phyloP scores from a whole-genome alignment of 495 filamentous ascomycete genomes.

The Rhypophila decipiens region DNA sequence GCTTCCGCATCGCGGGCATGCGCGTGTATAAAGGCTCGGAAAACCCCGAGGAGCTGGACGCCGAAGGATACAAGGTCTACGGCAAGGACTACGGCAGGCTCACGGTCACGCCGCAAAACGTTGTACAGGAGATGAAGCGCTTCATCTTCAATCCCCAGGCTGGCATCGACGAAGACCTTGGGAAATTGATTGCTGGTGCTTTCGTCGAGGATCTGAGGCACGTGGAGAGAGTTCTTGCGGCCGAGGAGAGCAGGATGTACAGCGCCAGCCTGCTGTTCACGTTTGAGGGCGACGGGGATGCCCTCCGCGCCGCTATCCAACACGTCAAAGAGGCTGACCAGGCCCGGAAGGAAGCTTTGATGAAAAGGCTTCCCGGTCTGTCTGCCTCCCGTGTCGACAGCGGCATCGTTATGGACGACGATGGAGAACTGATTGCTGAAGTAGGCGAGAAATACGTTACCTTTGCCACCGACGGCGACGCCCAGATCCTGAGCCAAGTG shows the following conservation, averaged over 20 bases:
- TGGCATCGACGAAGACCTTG: slow-evolving; percentile 48
- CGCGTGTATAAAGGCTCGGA: slow-evolving; percentile 70
- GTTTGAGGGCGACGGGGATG: slow-evolving; percentile 79
- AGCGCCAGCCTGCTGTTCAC: slow-evolving; percentile 83
- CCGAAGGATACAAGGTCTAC: slow-evolving; percentile 61
- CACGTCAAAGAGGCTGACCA: neutral
- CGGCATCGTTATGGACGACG: slow-evolving; percentile 37
- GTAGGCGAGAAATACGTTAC: neutral
- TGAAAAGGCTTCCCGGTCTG: slow-evolving; percentile 9
- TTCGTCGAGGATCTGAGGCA: slow-evolving; percentile 62
- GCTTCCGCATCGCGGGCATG: slow-evolving; percentile 92
- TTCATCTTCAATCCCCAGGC: slow-evolving; percentile 64
- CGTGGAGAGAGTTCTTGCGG: slow-evolving; percentile 59
- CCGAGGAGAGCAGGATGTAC: slow-evolving; percentile 87
- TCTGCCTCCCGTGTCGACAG: slow-evolving; percentile 34
- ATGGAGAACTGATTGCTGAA: slow-evolving; percentile 21
- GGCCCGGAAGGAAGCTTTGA: slow-evolving; percentile 20
- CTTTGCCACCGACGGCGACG: neutral
- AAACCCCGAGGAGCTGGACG: slow-evolving; percentile 38
- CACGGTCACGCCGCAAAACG: slow-evolving; percentile 60
- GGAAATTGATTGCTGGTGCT: slow-evolving; percentile 51
- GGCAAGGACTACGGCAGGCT: slow-evolving; percentile 81
- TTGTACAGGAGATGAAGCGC: slow-evolving; percentile 66
- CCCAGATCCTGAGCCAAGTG: too few relatives aligned
- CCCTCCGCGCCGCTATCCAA: slow-evolving; percentile 55